phyloP scores from a whole-genome alignment of 495 filamentous ascomycete genomes.

The Penicillium cataractarum region DNA sequence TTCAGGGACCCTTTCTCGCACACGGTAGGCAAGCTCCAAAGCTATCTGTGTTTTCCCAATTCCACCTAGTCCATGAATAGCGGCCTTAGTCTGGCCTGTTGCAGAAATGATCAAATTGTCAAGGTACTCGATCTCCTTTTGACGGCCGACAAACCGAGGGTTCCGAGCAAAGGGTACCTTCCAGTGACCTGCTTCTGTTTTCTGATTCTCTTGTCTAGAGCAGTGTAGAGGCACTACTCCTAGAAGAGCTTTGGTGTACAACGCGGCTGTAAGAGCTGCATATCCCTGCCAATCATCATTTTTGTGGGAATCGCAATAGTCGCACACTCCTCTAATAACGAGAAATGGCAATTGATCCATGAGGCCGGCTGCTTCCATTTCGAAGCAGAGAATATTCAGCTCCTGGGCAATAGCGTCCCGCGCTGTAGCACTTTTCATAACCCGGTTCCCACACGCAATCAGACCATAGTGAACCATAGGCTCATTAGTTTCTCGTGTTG shows the following conservation, averaged over 20 bases:
- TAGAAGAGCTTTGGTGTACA: neutral
- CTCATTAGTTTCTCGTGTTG: slow-evolving; percentile 5
- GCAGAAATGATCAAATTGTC: neutral
- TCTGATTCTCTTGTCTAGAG: neutral
- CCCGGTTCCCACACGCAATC: slow-evolving; percentile 43
- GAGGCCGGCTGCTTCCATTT: slow-evolving; percentile 2
- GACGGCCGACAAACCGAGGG: slow-evolving; percentile 31
- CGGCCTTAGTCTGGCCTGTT: slow-evolving; percentile 15
- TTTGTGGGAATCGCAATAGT: slow-evolving; percentile 3
- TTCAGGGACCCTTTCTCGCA: slow-evolving; percentile 37
- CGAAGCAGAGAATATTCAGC: slow-evolving; percentile 3
- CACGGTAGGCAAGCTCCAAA: slow-evolving; percentile 49
- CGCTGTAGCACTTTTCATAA: slow-evolving; percentile 36
- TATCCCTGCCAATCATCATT: slow-evolving; percentile 1
- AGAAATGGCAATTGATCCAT: slow-evolving; percentile 6
- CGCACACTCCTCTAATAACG: slow-evolving; percentile 2
- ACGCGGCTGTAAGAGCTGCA: slow-evolving; percentile 1
- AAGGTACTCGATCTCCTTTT: slow-evolving; percentile 21
- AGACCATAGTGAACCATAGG: slow-evolving; percentile 38
- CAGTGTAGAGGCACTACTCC: neutral
- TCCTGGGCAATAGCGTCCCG: slow-evolving; percentile 26
- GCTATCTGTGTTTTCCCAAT: slow-evolving; percentile 57
- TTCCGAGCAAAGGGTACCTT: slow-evolving; percentile 30
- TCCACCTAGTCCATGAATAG: slow-evolving; percentile 51
- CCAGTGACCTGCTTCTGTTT: slow-evolving; percentile 11